phyloP scores from a whole-genome alignment of 345 rosid species.

The Bretschneidera sinensis region DNA sequence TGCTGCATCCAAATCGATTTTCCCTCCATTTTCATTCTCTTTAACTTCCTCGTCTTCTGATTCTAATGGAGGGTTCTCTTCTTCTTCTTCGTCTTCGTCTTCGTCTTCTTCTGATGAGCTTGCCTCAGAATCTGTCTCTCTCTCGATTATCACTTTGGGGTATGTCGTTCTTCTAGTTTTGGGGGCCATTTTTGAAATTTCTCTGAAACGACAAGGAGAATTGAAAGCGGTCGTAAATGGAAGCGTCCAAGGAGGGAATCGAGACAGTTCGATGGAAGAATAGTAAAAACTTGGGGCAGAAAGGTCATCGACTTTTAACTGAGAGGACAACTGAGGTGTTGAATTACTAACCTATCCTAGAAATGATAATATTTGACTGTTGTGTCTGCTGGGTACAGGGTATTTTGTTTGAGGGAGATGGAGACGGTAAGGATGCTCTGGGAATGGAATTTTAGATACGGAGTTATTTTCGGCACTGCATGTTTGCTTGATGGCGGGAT shows the following conservation, averaged over 20 bases:
- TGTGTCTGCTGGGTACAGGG: no score
- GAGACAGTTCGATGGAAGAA: not conserved
- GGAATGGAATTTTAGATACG: no score
- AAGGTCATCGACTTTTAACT: conserved; percentile 9
- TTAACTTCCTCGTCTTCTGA: conserved; percentile 25
- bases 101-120: conserved; percentile 64
- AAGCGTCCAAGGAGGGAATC: not conserved
- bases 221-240: not conserved
- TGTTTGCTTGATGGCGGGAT: not conserved
- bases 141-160: conserved; percentile 58
- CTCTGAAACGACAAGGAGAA: conserved; percentile 12
- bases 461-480: not conserved
- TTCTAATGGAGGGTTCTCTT: conserved; percentile 26
- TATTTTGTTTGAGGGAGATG: no score
- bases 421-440: no score
- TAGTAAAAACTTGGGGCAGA: not conserved
- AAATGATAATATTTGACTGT: no score
- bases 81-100: conserved; percentile 27
- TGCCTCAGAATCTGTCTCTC: conserved; percentile 72
- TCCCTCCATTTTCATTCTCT: conserved; percentile 28
- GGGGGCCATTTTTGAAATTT: conserved; percentile 43
- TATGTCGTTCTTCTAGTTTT: conserved; percentile 43
- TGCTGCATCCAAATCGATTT: conserved; percentile 24
- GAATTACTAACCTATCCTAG: conserved; percentile 14
- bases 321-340: not conserved